Percentiles rank a stretch among this genome's conserved stretches.
phyloP scores from a whole-genome alignment of 805 yeast species.

The Spencermartinsiella europaea region DNA sequence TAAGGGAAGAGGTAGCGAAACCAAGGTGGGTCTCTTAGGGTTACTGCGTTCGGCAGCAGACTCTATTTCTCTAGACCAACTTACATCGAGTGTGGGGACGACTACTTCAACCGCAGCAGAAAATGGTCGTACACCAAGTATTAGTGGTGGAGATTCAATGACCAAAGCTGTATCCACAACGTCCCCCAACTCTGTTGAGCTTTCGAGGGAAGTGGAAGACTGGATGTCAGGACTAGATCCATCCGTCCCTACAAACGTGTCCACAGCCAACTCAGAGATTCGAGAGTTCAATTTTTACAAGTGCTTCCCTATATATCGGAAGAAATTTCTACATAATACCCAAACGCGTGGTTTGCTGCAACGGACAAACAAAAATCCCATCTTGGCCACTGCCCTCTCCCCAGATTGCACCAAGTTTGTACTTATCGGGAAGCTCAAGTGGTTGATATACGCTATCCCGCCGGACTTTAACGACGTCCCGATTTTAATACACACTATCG shows the following conservation, averaged over 20 bases:
- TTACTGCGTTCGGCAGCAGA: constrained; percentile 6
- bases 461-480: constrained; percentile 49
- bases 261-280: constrained; percentile 12
- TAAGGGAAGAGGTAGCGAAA: neutral
- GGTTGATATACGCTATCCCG: constrained; percentile 64
- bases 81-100: neutral
- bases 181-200: neutral
- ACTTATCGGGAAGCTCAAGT: constrained; percentile 58
- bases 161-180: neutral
- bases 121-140: neutral
- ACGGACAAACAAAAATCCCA: constrained; percentile 38
- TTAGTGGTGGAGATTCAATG: neutral
- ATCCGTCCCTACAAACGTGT: neutral
- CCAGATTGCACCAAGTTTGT: constrained; percentile 62
- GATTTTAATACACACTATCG: constrained; percentile 35
- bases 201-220: neutral
- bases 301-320: constrained; percentile 79
- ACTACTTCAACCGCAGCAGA: no score
- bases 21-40: constrained; percentile 5
- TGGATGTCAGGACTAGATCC: neutral
- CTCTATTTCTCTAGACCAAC: neutral
- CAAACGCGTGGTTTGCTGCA: constrained; percentile 47
- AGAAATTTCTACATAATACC: constrained; percentile 48
- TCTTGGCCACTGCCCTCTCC: constrained; percentile 55
- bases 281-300: constrained; percentile 51